Percentiles rank a stretch among this genome's conserved stretches.
phyloP scores from a whole-genome alignment of 208 protist species.

The Trypanosoma cruzi region DNA sequence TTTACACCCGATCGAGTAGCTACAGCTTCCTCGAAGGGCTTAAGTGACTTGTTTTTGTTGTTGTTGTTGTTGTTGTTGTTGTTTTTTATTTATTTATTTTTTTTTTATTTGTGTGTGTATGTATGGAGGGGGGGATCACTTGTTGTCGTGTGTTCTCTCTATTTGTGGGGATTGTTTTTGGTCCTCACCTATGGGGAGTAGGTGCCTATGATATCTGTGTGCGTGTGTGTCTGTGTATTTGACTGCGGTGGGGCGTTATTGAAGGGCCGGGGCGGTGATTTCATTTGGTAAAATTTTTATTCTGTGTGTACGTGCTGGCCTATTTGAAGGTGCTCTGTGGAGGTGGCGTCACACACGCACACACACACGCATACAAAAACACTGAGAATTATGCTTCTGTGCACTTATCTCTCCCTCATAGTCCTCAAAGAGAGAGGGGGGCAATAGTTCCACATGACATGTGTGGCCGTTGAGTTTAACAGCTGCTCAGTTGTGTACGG shows the following conservation, averaged over 20 bases:
- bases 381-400: not conserved
- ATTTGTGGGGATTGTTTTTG: not conserved
- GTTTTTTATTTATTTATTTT: not conserved
- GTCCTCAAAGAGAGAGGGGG: not conserved
- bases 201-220: not conserved
- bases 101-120: not conserved
- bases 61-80: not conserved
- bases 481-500: conserved; percentile 26
- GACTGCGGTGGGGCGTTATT: not conserved
- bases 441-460: conserved; percentile 14
- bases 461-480: conserved; percentile 14
- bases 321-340: not conserved
- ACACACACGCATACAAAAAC: too few relatives aligned
- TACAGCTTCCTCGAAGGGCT: conserved; percentile 81
- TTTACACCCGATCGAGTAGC: conserved; percentile 75
- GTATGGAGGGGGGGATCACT: too few relatives aligned
- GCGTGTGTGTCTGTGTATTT: conserved; percentile 9
- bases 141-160: too few relatives aligned
- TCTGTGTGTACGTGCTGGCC: not conserved
- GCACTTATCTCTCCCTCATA: not conserved
- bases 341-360: not conserved
- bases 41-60: conserved; percentile 24
- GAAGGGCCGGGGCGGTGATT: not conserved
- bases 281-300: not conserved
- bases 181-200: not conserved